A percentile compares a stretch with the other conserved stretches of the same genome.
phyloP scores from a whole-genome alignment of 2,329 filamentous ascomycete species.

The Colletotrichum zoysiae region DNA sequence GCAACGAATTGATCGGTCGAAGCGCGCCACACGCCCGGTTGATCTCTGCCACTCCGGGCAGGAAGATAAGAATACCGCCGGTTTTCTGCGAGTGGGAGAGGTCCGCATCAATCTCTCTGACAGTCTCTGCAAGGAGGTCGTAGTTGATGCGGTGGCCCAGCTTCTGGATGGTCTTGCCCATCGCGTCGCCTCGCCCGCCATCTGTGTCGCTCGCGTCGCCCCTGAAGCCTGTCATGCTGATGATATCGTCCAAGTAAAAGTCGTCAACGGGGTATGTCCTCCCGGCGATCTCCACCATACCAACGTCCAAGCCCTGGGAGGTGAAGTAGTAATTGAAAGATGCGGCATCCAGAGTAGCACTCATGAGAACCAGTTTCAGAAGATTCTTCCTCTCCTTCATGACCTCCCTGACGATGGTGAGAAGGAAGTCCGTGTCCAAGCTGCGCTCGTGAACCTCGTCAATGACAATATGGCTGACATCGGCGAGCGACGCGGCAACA shows the following conservation, averaged over 20 bases:
- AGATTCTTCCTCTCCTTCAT: conserved; percentile 80
- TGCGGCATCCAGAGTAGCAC: conserved; percentile 90
- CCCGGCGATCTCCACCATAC: conserved; percentile 86
- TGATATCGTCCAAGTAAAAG: conserved; percentile 89
- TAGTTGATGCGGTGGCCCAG: conserved; percentile 92
- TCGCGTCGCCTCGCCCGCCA: conserved; percentile 60
- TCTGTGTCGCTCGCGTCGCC: conserved; percentile 61
- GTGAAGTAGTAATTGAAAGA: conserved; percentile 89
- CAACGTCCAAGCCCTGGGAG: conserved; percentile 75
- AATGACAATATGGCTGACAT: conserved; percentile 94
- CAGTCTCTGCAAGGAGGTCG: conserved; percentile 82
- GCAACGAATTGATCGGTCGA: conserved; percentile 69
- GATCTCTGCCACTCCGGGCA: conserved; percentile 93
- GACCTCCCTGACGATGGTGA: conserved; percentile 89
- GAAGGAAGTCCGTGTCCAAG: conserved; percentile 92
- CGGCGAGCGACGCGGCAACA: conserved; percentile 82
- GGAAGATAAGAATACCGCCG: conserved; percentile 94
- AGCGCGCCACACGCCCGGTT: conserved; percentile 81
- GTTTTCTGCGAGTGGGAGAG: conserved; percentile 73
- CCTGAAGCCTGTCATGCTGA: conserved; percentile 82
- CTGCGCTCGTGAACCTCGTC: conserved; percentile 98
- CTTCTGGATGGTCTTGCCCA: conserved; percentile 78
- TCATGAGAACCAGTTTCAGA: conserved; percentile 94
- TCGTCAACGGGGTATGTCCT: conserved; percentile 92
- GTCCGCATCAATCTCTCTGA: conserved; percentile 84